These are phyloP conservation scores for Arachnomyces sp. DNA, from an alignment of 2,329 filamentous ascomycete genomes.

Conservation along the genomic window DNA sequence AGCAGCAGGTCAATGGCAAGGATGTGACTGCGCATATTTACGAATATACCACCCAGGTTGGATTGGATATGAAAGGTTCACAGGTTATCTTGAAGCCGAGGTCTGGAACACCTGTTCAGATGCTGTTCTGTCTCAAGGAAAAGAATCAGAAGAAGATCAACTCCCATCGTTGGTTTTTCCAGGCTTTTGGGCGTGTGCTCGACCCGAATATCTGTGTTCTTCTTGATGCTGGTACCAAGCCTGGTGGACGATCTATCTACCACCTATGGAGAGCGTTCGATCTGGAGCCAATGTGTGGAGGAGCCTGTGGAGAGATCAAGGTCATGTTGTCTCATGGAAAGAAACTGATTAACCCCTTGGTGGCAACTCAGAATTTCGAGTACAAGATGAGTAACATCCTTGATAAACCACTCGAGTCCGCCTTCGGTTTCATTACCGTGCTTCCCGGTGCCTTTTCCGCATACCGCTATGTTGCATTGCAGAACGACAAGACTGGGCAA, in stretches of 20 bases:
- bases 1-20: slow-evolving; percentile 94
- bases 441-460: slow-evolving; percentile 97
- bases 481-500: slow-evolving; percentile 91
- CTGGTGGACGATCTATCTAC: slow-evolving; percentile 90
- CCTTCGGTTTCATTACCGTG: slow-evolving; percentile 96
- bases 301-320: slow-evolving; percentile 97
- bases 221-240: slow-evolving; percentile 90
- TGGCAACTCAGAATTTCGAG: slow-evolving; percentile 97
- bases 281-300: slow-evolving; percentile 92
- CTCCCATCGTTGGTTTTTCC: slow-evolving; percentile 98
- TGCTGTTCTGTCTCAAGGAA: slow-evolving; percentile 97
- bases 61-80: slow-evolving; percentile 80
- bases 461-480: slow-evolving; percentile 86
- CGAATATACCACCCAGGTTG: slow-evolving; percentile 56
- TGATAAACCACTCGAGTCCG: slow-evolving; percentile 93
- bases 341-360: slow-evolving; percentile 83
- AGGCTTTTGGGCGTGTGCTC: slow-evolving; percentile 84
- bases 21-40: slow-evolving; percentile 97
- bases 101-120: slow-evolving; percentile 78
- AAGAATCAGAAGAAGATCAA: slow-evolving; percentile 99
- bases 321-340: slow-evolving; percentile 85
- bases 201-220: slow-evolving; percentile 96
- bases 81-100: slow-evolving; percentile 77
- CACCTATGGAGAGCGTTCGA: slow-evolving; percentile 98
- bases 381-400: slow-evolving; percentile 99